A percentile compares a stretch with the other conserved stretches of the same genome.
Conservation (phyloP, 768 basidiomycete species). For the Pseudohyphozyma bogoriensis region DNA sequence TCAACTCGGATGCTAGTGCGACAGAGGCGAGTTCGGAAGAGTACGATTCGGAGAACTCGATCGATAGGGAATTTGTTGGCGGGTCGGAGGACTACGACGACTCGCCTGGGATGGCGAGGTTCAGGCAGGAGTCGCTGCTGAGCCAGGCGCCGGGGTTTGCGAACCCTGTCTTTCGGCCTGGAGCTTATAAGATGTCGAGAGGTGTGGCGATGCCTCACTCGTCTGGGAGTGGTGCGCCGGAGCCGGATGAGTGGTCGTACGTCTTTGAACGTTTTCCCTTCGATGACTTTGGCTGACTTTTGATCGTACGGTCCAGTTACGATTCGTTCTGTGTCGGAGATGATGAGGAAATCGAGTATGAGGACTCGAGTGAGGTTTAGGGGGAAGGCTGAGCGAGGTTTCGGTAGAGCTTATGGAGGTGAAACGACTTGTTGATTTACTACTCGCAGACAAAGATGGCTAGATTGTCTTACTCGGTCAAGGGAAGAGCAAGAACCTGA, state of each 20-base stretch:
- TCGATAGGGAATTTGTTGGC: constrained; percentile 23
- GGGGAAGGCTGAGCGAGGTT: no score
- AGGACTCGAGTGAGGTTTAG: constrained; percentile 3
- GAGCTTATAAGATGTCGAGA: neutral
- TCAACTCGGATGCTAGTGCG: constrained; percentile 17
- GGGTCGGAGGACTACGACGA: neutral
- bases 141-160: constrained; percentile 13
- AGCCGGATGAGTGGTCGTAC: neutral
- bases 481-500: no score
- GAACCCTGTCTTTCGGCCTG: neutral
- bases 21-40: constrained; percentile 20
- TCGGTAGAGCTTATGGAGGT: no score
- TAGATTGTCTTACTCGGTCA: no score
- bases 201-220: neutral
- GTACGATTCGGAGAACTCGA: constrained; percentile 24
- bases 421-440: no score
- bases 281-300: neutral
- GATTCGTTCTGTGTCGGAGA: constrained; percentile 17
- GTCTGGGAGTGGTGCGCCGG: neutral
- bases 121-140: constrained; percentile 13
- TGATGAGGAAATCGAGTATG: constrained; percentile 23
- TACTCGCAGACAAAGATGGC: no score
- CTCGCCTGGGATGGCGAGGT: constrained; percentile 1
- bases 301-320: neutral
- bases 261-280: neutral